A percentile compares a stretch with the other conserved stretches of the same genome.
Conservation (phyloP, 345 rosid species). For the Angophora floribunda region DNA sequence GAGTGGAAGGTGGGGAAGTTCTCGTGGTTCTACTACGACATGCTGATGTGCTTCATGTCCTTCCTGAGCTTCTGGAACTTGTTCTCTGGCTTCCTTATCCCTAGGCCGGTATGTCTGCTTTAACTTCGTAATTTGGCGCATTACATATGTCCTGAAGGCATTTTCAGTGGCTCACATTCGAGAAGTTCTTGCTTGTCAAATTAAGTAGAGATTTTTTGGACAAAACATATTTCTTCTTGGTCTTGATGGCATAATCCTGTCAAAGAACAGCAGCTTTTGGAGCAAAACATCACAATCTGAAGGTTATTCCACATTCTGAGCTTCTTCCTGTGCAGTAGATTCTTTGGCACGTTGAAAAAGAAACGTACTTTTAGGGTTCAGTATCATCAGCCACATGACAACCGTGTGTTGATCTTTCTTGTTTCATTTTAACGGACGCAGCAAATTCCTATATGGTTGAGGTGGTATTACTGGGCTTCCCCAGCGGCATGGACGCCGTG, state of each 20-base stretch:
- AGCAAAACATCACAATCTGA: background rate
- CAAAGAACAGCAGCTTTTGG: background rate
- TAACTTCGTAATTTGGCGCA: background rate
- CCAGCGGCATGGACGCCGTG: background rate
- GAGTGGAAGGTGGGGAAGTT: background rate
- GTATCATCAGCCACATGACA: background rate
- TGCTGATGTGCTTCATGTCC: background rate
- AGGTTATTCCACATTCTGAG: background rate
- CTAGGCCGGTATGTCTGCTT: background rate
- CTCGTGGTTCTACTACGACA: background rate
- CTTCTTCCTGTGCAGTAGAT: background rate
- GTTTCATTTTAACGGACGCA: background rate
- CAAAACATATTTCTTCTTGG: background rate
- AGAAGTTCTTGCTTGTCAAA: background rate
- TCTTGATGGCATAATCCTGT: background rate
- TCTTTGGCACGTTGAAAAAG: background rate
- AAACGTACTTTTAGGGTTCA: background rate
- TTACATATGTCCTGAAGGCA: background rate
- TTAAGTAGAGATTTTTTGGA: background rate
- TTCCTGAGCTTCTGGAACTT: background rate
- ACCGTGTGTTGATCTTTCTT: background rate
- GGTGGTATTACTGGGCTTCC: background rate
- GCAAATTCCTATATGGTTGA: background rate
- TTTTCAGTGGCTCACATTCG: background rate
- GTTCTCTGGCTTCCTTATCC: background rate